Percentiles rank a stretch among this genome's conserved stretches.
phyloP scores from a whole-genome alignment of 345 rosid genomes.

The Aquilaria yunnanensis region DNA sequence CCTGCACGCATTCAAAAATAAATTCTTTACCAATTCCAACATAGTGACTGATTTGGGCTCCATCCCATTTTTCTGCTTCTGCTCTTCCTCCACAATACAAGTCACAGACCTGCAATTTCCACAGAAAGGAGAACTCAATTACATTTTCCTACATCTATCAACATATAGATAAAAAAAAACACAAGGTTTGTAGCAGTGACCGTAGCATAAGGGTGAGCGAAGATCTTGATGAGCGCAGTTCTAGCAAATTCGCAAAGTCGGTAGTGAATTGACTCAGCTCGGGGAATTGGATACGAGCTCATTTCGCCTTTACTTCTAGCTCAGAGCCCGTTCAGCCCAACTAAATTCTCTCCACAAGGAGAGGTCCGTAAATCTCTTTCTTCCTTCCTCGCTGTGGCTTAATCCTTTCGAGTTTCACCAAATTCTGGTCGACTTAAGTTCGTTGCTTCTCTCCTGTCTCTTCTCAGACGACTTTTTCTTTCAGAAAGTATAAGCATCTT shows the following conservation, averaged over 20 bases:
- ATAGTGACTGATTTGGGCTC: slow-evolving; percentile 60
- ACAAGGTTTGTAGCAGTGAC: slow-evolving; percentile 23
- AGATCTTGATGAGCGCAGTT: slow-evolving; percentile 75
- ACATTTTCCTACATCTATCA: slow-evolving; percentile 10
- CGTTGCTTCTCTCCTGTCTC: no score
- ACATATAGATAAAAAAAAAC: slow-evolving; percentile 1
- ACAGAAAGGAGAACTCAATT: neutral
- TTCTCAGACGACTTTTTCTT: no score
- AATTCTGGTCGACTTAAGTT: no score
- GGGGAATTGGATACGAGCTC: slow-evolving; percentile 37
- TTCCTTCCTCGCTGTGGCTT: no score
- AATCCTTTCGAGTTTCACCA: no score
- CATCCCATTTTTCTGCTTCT: slow-evolving; percentile 75
- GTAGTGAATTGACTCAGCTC: slow-evolving; percentile 67
- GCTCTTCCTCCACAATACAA: slow-evolving; percentile 74
- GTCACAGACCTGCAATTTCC: slow-evolving; percentile 61
- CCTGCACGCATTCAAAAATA: no score
- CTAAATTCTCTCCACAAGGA: no score
- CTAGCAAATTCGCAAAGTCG: slow-evolving; percentile 86
- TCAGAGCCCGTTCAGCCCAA: no score
- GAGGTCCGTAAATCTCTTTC: no score
- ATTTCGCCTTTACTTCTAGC: slow-evolving; percentile 13
- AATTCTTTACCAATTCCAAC: slow-evolving; percentile 63
- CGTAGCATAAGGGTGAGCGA: slow-evolving; percentile 83
- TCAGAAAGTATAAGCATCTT: no score